Base-by-base conservation (phyloP, 2,329 filamentous ascomycete species). In the Orbilia blumenaviensis region DNA sequence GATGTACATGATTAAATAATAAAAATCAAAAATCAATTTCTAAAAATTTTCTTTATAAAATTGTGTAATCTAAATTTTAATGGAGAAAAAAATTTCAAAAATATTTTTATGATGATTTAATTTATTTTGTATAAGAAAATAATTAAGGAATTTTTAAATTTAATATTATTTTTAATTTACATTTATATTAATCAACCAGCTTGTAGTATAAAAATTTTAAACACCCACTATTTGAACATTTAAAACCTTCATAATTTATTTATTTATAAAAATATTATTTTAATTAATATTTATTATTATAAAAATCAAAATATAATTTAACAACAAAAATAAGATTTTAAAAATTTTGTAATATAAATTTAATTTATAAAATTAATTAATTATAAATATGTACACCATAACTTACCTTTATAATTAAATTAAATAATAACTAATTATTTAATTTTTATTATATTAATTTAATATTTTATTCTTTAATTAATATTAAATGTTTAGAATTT, bases 381-480 rank as follows among this genome's bases (percentile, higher is more conserved):
- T 3, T 7, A 16, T 14, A 63, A 21, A 48, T 63, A 63, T 63
- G 16, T 63, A 18, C 18, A 63, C 10, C 16, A 25, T 14, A 48
- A 7, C 21, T 25, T 63, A 34, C 27, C 25, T 2, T 14, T 12
- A 14, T 12, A 63, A 36, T 12, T 63, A 48, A 12, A 12, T 32
- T 14, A 46, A 48, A 63, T 63, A 14, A 14, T 63, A 21, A n/a
- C 25, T n/a, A 63, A 63, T 21, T 63, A 46, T 63, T 63, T 63
- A 27, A 16, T 34, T 46, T 63, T 63, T 14, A 34, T 63, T 3
- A 29, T 42, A 21, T 21, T n/a, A 3, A 63, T 63, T 9, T 12
- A 41, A 6, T 63, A 63, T 41, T 23, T 63, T 1, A 14, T 7
- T 21, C 41, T 63, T 10, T 63, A 9, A 41, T 63, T 12, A 18